Percentiles rank a stretch among this genome's conserved stretches.
These are phyloP conservation scores for Boletus rubescentipes DNA, from an alignment of 768 basidiomycete genomes.

Conservation along the genomic window DNA sequence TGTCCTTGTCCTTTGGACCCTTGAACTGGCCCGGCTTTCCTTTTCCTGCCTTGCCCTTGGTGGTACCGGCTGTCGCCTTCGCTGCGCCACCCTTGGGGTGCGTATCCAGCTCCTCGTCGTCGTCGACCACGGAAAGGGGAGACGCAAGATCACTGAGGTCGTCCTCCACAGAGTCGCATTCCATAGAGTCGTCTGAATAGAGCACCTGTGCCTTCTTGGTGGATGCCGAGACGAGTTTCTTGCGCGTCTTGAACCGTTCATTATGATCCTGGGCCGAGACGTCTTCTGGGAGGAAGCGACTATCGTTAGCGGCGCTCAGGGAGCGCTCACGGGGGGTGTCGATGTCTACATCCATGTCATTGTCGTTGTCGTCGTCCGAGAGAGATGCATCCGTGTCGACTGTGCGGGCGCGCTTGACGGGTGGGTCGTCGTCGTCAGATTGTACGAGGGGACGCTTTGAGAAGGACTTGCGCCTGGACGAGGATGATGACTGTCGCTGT, in stretches of 20 bases:
- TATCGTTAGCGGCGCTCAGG: constrained; percentile 13
- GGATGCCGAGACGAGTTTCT: constrained; percentile 16
- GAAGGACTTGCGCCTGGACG: constrained; percentile 16
- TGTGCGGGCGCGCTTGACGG: constrained; percentile 39
- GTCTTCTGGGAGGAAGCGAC: constrained; percentile 20
- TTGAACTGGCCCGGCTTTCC: constrained; percentile 14
- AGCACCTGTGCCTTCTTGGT: constrained; percentile 19
- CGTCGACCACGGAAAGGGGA: constrained; percentile 23
- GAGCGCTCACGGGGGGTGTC: constrained; percentile 33
- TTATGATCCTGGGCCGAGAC: neutral
- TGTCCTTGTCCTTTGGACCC: constrained; percentile 31
- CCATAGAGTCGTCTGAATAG: constrained; percentile 33
- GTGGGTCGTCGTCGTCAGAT: constrained; percentile 48
- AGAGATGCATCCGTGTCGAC: constrained; percentile 28
- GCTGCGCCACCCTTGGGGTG: constrained; percentile 20
- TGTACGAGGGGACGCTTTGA: constrained; percentile 30
- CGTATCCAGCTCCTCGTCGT: constrained; percentile 27
- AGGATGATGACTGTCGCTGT: constrained; percentile 21
- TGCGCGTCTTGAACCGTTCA: constrained; percentile 16
- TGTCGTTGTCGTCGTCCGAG: constrained; percentile 46
- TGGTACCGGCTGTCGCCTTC: constrained; percentile 20
- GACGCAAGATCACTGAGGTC: constrained; percentile 26
- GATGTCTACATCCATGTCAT: constrained; percentile 39
- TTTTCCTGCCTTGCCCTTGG: constrained; percentile 31
- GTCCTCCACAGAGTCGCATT: constrained; percentile 26